Evolutionary conservation across 176 grass and related monocot species (phyloP), one percentile per base, ranked within the genome.

Genomic region (Sorghum bicolor): DNA sequence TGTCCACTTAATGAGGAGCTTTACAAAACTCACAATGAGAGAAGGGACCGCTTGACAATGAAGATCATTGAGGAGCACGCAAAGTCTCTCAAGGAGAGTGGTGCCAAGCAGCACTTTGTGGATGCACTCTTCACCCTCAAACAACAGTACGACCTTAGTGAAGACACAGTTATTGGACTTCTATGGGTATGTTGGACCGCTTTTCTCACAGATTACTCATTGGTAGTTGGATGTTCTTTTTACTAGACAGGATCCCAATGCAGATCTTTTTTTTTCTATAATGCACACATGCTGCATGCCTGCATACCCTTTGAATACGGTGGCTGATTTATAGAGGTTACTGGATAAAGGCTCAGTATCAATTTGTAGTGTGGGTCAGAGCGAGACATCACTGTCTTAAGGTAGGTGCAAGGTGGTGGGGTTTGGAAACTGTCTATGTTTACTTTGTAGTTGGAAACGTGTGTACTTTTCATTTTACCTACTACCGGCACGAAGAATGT

Each of bases 21-120:
- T 55, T 95, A 92, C 74, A 83, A 83, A 5, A 92, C 82, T 41
- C 93, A 95, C 83, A 95, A 88, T 57, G 85, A 87, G 31, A 89
- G 88, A 24, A 88, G 93, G 66, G 93, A 95, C 84, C 64, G 16
- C 7, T 47, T 95, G 22, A 95, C 93, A 25, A 95, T 86, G 78
- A 95, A 88, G 85, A 95, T 95, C 76, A 92, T 95, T 72, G 93
- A 95, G 17, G 93, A 95, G 85, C 93, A 95, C 30, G 91, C 82
- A 1, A 74, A 86, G 60, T 76, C 93, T 12, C 88, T 91, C 76
- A 84, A 72, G 70, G 86, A 88, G 82, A 88, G 83, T 24, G 90
- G 90, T 63, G 90, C 87, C 8, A 92, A 95, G 80, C 87, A 95
- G 69, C 93, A 95, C 63, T 95, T 95, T 66, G 93, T 95, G 25